Conservation (phyloP, 768 basidiomycete genomes). For the Dentipellis sp. region DNA sequence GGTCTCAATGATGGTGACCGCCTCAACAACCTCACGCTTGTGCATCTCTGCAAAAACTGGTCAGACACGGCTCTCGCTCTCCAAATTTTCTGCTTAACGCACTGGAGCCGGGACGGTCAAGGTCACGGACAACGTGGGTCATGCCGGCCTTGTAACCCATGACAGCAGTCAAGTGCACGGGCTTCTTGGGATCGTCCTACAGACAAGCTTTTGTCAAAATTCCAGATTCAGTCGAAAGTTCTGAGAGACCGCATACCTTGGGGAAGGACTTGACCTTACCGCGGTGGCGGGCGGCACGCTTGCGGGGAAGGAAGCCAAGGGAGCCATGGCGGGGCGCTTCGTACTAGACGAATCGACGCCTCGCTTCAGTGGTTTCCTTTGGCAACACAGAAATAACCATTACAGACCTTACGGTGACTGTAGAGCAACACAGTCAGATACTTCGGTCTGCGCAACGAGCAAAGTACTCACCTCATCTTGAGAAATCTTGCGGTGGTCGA, state of each 20-base stretch:
- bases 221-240: not conserved
- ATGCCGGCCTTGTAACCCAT: constrained; percentile 99
- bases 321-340: constrained; percentile 99
- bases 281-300: constrained; percentile 93
- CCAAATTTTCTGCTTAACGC: constrained; percentile 26
- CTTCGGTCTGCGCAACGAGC: not conserved
- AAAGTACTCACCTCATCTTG: constrained; percentile 29
- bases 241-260: constrained; percentile 49
- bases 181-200: constrained; percentile 99
- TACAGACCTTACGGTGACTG: constrained; percentile 81
- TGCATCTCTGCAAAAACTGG: constrained; percentile 74
- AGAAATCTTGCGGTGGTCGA: constrained; percentile 15
- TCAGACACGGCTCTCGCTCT: not conserved
- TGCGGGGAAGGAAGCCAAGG: constrained; percentile 93
- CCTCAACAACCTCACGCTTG: constrained; percentile 99
- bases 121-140: constrained; percentile 98
- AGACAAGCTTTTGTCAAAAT: not conserved
- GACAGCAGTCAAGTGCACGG: constrained; percentile 94
- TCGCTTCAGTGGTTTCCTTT: constrained; percentile 17
- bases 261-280: constrained; percentile 99
- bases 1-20: constrained; percentile 91
- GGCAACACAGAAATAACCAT: constrained; percentile 5
- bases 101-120: constrained; percentile 99
- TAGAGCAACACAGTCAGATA: constrained; percentile 15
- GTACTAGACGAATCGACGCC: constrained; percentile 46